These are phyloP conservation scores for Mikania micrantha DNA, from an alignment of 129 eudicot species.

Conservation along the genomic window DNA sequence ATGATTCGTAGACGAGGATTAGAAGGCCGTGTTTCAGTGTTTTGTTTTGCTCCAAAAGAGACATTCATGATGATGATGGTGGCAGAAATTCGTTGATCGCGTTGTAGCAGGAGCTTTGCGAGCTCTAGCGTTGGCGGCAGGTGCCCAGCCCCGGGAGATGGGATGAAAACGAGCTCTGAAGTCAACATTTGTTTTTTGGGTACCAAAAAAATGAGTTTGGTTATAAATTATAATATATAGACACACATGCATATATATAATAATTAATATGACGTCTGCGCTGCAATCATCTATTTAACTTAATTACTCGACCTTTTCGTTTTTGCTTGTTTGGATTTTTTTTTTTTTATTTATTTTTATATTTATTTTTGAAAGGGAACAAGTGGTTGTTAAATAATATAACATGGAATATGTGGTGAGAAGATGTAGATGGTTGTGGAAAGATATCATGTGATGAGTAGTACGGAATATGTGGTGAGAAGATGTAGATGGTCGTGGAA, in stretches of 20 bases:
- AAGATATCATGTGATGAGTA: too few relatives aligned
- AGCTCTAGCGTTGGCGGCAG: constrained; percentile 1
- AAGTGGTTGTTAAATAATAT: too few relatives aligned
- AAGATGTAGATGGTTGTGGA: too few relatives aligned
- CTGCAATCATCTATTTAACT: background rate
- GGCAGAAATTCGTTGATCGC: background rate
- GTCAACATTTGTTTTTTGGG: background rate
- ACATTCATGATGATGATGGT: constrained; percentile 4
- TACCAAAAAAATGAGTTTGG: background rate
- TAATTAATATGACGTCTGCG: background rate
- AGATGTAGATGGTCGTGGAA: too few relatives aligned
- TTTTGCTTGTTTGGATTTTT: too few relatives aligned
- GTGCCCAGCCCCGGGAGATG: constrained; percentile 2
- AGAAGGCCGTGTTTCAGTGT: background rate
- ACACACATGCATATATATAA: too few relatives aligned
- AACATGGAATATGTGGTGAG: too few relatives aligned
- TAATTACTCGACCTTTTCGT: too few relatives aligned
- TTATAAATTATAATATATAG: background rate
- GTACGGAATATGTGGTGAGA: too few relatives aligned
- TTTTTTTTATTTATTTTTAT: too few relatives aligned
- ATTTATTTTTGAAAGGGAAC: background rate
- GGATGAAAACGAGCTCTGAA: constrained; percentile 6
- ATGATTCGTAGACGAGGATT: background rate
- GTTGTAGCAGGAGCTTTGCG: constrained; percentile 4
- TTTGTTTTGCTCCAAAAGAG: background rate